Conservation (phyloP, 139 green algal genomes). For the Asterochloris erici region DNA sequence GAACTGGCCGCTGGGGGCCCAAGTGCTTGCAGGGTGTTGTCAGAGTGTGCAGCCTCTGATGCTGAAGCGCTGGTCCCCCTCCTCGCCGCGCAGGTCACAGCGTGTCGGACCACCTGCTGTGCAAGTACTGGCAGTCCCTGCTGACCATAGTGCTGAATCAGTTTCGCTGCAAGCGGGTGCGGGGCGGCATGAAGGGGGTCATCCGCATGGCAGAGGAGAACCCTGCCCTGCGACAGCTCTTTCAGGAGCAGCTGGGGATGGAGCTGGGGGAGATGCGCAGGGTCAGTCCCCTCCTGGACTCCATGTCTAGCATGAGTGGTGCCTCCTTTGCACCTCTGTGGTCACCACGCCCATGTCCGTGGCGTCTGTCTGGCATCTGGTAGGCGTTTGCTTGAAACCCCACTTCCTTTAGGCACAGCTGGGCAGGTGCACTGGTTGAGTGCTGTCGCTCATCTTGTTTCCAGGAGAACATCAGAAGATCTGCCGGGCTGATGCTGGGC, state of each 20-base stretch:
- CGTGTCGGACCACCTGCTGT: slow-evolving; percentile 22
- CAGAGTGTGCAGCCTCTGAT: not conserved
- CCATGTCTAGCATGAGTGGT: too few relatives aligned
- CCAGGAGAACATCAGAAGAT: too few relatives aligned
- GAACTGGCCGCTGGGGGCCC: not conserved
- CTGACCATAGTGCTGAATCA: slow-evolving; percentile 10
- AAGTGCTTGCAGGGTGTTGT: not conserved
- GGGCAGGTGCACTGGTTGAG: too few relatives aligned
- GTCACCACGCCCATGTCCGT: too few relatives aligned
- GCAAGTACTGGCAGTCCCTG: slow-evolving; percentile 11
- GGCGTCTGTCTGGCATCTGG: too few relatives aligned
- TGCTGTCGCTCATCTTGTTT: too few relatives aligned
- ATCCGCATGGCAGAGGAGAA: slow-evolving; percentile 9
- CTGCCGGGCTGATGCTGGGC: too few relatives aligned
- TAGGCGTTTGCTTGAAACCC: too few relatives aligned
- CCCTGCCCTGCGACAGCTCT: not conserved
- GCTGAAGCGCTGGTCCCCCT: too few relatives aligned
- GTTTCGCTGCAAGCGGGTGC: slow-evolving; percentile 10
- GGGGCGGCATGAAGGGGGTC: slow-evolving; percentile 21
- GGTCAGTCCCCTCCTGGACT: too few relatives aligned
- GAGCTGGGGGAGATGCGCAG: not conserved
- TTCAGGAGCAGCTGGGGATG: slow-evolving; percentile 6
- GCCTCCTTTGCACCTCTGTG: too few relatives aligned
- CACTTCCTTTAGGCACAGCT: too few relatives aligned
- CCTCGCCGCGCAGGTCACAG: not conserved